These are phyloP conservation scores for Taphrina sp. DNA, from an alignment of 1,139 yeast species.

Conservation along the genomic window DNA sequence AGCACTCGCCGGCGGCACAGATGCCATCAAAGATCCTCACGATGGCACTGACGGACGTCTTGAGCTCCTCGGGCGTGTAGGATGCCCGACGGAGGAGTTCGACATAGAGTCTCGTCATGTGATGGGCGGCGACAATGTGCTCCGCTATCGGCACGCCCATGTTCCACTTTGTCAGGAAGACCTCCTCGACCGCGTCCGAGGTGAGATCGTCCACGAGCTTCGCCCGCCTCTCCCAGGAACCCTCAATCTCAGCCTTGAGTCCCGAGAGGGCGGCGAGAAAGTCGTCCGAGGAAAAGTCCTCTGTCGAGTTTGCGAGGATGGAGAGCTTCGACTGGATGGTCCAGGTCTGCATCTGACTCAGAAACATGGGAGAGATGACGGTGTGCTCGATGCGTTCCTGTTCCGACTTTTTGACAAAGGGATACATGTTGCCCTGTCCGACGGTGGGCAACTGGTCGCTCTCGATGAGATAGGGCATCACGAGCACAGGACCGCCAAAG, in stretches of 20 bases:
- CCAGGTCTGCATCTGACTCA: slow-evolving; percentile 2
- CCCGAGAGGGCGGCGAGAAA: background rate
- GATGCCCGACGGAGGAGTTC: slow-evolving; percentile 11
- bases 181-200: slow-evolving; percentile 13
- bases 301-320: slow-evolving; percentile 10
- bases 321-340: slow-evolving; percentile 10
- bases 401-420: slow-evolving; percentile 28
- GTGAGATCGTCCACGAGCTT: slow-evolving; percentile 26
- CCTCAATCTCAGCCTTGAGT: slow-evolving; percentile 7
- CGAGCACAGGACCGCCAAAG: slow-evolving; percentile 22
- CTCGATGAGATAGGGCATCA: slow-evolving; percentile 27
- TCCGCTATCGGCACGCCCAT: slow-evolving; percentile 25
- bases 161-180: slow-evolving; percentile 22
- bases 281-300: background rate
- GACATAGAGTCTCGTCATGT: slow-evolving; percentile 7
- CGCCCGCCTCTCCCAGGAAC: slow-evolving; percentile 18
- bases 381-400: slow-evolving; percentile 29
- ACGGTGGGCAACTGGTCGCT: slow-evolving; percentile 28
- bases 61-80: slow-evolving; percentile 4
- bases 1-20: slow-evolving; percentile 1
- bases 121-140: slow-evolving; percentile 6
- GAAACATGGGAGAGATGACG: slow-evolving; percentile 23
- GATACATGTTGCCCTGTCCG: slow-evolving; percentile 32
- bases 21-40: slow-evolving; percentile 16
- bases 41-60: slow-evolving; percentile 4